Conservation (phyloP, 1,284 basidiomycete species). For the Apiotrichum brassicae region DNA sequence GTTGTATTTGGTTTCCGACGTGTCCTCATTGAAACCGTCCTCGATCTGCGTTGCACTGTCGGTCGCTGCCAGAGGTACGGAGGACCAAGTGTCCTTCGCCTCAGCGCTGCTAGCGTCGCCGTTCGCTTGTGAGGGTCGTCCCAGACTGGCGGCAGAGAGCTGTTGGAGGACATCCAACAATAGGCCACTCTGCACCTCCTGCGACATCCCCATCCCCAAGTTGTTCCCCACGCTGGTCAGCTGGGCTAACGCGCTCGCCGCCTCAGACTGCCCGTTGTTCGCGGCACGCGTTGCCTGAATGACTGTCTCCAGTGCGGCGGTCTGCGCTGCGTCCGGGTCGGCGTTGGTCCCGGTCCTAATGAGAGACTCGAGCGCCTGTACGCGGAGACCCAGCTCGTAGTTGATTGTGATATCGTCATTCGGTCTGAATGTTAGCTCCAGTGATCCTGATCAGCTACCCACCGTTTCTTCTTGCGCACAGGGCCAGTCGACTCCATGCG, state of each 20-base stretch:
- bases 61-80: conserved; percentile 24
- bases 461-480: conserved; percentile 34
- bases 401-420: conserved; percentile 30
- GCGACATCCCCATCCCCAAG: conserved; percentile 27
- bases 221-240: conserved; percentile 26
- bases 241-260: conserved; percentile 36
- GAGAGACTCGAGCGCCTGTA: conserved; percentile 40
- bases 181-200: conserved; percentile 35
- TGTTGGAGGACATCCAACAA: conserved; percentile 42
- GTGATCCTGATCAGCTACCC: conserved; percentile 4
- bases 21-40: conserved; percentile 77
- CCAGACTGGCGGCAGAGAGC: conserved; percentile 37
- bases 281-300: conserved; percentile 39
- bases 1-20: conserved; percentile 77
- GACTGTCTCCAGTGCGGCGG: conserved; percentile 39
- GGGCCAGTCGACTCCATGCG: conserved; percentile 38
- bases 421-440: conserved; percentile 3
- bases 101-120: conserved; percentile 8
- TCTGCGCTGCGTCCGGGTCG: conserved; percentile 32
- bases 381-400: conserved; percentile 36
- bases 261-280: conserved; percentile 35
- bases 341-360: conserved; percentile 37
- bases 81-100: conserved; percentile 33
- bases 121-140: conserved; percentile 5
- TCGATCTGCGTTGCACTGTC: conserved; percentile 30